Base-by-base conservation (phyloP, 108 stramenopile genomes). In the Conticribra guillardii region DNA sequence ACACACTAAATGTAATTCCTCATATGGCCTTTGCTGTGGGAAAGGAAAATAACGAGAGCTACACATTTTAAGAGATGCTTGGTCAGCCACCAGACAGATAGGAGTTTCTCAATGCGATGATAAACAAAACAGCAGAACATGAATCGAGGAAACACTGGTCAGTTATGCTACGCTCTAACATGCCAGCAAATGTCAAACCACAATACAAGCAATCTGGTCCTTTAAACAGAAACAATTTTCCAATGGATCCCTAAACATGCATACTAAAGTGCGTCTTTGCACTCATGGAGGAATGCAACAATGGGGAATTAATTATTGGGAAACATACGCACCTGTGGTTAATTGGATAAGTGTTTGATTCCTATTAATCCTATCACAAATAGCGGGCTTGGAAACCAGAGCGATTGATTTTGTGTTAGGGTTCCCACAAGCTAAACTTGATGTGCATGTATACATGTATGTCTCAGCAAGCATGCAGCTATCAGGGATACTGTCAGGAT, bases 281-380 rank as follows among this genome's bases (percentile, higher is more conserved):
- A 11, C 37, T 41, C 37, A 41, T 41, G 37, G 37, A 5, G 11
- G 37, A 5, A 41, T 41, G 37, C 37, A 41, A 41, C 37, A 41
- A 11, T 41, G 37, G 37, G 37, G 37, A 5, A 41, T 41, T 11
- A 41, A 41, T 11, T 11, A 41, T 41, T 41, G 37, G 37, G 37
- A 41, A 11, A 41, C 37, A 5, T 41, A 41, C 37, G 11, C 5
- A 9, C 37, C 37, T 11, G 11, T 41, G 5, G 37, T 41, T 11
- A 41, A 41, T 41, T 41, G 37, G 37, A 41, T 41, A 41, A 41
- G 37, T 41, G 37, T 41, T 41, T 41, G 37, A 41, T 41, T 41
- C 11, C 11, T 41, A 41, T 41, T 41, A 11, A 41, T 41, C 37
- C 11, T 41, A 11, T 5, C 37, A 5, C 37, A 41, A 11, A 41